Conservation (phyloP, 1,139 yeast genomes). For the Entelexis paramagnoliae region DNA sequence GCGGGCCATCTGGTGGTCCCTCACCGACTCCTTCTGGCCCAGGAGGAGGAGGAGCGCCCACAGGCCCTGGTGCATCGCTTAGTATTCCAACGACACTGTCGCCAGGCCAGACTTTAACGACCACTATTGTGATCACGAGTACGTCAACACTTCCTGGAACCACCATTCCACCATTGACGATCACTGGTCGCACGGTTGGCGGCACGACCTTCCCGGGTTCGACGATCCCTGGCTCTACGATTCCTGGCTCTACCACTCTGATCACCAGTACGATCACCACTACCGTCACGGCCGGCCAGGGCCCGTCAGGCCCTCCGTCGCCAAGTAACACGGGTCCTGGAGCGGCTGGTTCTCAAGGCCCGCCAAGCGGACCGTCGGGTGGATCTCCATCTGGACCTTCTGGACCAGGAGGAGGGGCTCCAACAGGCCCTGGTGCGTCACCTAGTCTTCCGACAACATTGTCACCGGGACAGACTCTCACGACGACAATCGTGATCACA, state of each 20-base stretch:
- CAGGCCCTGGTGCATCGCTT: too few relatives aligned
- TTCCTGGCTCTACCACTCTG: not conserved
- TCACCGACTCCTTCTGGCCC: too few relatives aligned
- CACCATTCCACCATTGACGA: constrained; percentile 20
- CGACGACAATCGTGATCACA: not conserved
- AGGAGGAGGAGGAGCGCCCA: too few relatives aligned
- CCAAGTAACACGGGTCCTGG: too few relatives aligned
- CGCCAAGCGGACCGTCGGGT: too few relatives aligned
- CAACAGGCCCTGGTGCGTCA: not conserved
- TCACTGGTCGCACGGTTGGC: constrained; percentile 21
- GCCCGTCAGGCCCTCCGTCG: too few relatives aligned
- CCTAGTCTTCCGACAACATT: not conserved
- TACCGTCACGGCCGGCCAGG: too few relatives aligned
- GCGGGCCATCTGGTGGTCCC: too few relatives aligned
- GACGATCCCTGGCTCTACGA: not conserved
- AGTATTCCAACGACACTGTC: not conserved
- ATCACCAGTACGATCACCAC: not conserved
- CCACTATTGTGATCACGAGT: constrained; percentile 6
- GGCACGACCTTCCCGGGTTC: constrained; percentile 23
- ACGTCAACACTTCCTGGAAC: constrained; percentile 22
- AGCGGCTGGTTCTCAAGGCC: too few relatives aligned
- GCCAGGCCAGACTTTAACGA: not conserved
- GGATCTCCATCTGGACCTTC: too few relatives aligned
- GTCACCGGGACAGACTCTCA: not conserved
- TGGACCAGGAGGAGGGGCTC: not conserved